Base-by-base conservation (phyloP, 768 basidiomycete species). In the Wakefieldia striispora region DNA sequence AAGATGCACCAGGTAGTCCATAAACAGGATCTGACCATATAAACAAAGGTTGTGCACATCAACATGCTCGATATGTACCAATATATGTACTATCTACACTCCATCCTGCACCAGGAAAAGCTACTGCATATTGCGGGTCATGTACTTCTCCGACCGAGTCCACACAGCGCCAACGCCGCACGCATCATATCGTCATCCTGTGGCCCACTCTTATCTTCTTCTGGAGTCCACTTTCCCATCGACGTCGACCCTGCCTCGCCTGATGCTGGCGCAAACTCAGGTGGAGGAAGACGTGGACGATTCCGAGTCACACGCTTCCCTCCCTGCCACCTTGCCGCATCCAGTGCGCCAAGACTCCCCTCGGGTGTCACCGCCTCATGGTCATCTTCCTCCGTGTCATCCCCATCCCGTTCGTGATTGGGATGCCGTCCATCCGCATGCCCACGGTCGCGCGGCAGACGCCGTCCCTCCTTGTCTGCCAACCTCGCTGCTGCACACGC, bases 181-280 rank as follows among this genome's bases (percentile, higher is more conserved):
- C 78, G 79, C 80, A 88, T 83, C 68, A 81, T 79, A 48, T 84
- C 84, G 29, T 84, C 80, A 62, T 86, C 82, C 39, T 77, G 74
- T 60, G 51, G 54, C 7, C 7, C 49, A 20, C 51, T 52, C 51
- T 67, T 60, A 21, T 44, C 47, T 11, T 16, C 34, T 24, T 40
- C 24, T 24, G 29, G 7, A 17, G 38, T 14, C 50, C 49, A 50
- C 37, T 39, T 51, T 19, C 34, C 44, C 43, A n/a, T 19, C 8
- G 36, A 24, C 16, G 35, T 39, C 16, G 43, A 8, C 11, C 6
- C 17, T 1, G 46, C 17, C 3, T 26, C 24, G 24, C 24, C 24
- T 26, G 24, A 8, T 9, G 11, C 2, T 2, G 40, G 19, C 8
- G 13, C 13, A 4, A 50, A 40, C 23, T 7, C 16, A 6, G 41